phyloP scores from a whole-genome alignment of 116 monocot species.

The Dioscorea cayenensis region DNA sequence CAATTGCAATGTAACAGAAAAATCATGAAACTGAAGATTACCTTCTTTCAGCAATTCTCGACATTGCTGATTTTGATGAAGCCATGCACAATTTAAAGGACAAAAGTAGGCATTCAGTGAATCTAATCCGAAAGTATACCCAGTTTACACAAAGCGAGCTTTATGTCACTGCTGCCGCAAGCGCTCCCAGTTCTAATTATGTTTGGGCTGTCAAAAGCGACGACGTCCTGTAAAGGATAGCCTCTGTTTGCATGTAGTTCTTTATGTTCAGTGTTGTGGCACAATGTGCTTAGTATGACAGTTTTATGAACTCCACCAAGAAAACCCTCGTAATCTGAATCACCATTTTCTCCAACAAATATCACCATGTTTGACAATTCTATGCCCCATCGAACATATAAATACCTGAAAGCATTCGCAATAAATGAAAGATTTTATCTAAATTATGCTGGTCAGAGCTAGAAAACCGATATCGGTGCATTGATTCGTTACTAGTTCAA shows the following conservation, averaged over 20 bases:
- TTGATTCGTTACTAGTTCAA: too few species aligned
- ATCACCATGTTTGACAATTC: constrained; percentile 82
- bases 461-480: too few species aligned
- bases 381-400: constrained; percentile 79
- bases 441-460: too few species aligned
- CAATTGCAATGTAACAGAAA: too few species aligned
- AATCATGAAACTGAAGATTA: too few species aligned
- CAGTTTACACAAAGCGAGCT: constrained; percentile 41
- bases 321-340: constrained; percentile 85
- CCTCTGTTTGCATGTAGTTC: constrained; percentile 30
- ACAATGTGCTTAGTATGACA: constrained; percentile 62
- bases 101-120: background rate
- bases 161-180: constrained; percentile 33
- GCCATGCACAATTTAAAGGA: background rate
- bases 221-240: constrained; percentile 71
- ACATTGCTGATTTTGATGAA: too few species aligned
- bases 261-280: constrained; percentile 23
- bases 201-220: constrained; percentile 76
- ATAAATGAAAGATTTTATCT: background rate
- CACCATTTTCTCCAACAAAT: constrained; percentile 83
- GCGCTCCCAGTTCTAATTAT: constrained; percentile 46
- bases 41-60: too few species aligned
- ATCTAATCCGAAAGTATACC: constrained; percentile 26
- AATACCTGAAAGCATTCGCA: constrained; percentile 48
- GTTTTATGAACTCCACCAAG: constrained; percentile 86